Percentiles rank a stretch among this genome's conserved stretches.
phyloP scores from a whole-genome alignment of 495 filamentous ascomycete species.

The Hyaloscypha variabilis region DNA sequence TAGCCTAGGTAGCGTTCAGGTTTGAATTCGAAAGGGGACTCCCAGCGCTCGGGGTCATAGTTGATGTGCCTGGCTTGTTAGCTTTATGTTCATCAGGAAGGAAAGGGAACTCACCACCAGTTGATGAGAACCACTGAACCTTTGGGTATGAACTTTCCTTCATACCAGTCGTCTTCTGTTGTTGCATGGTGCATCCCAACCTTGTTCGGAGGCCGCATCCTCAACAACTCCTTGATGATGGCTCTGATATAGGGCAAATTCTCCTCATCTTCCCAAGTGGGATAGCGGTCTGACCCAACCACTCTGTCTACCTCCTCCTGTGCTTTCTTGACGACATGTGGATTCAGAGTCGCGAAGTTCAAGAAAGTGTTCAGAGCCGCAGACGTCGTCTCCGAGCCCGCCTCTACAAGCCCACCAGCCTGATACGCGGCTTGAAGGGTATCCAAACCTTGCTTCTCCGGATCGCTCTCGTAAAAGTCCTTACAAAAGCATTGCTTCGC shows the following conservation, averaged over 20 bases:
- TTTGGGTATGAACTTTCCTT: conserved; percentile 55
- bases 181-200: conserved; percentile 54
- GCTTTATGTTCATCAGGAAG: background rate
- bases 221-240: conserved; percentile 48
- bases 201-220: conserved; percentile 27
- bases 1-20: conserved; percentile 45
- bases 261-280: conserved; percentile 32
- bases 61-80: conserved; percentile 23
- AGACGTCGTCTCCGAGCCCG: conserved; percentile 43
- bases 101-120: conserved; percentile 38
- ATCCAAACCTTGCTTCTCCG: conserved; percentile 27
- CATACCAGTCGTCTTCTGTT: conserved; percentile 51
- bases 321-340: conserved; percentile 50
- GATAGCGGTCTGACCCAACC: conserved; percentile 32
- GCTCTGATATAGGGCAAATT: conserved; percentile 31
- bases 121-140: conserved; percentile 39
- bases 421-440: conserved; percentile 37
- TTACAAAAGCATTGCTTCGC: conserved; percentile 32
- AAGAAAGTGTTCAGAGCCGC: conserved; percentile 37
- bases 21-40: conserved; percentile 48
- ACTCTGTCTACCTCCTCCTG: conserved; percentile 42
- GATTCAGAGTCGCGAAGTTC: conserved; percentile 49
- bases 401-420: conserved; percentile 41
- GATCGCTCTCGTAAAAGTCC: conserved; percentile 30
- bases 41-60: conserved; percentile 41